phyloP scores from a whole-genome alignment of 768 basidiomycete species.

The Mycena rosella region DNA sequence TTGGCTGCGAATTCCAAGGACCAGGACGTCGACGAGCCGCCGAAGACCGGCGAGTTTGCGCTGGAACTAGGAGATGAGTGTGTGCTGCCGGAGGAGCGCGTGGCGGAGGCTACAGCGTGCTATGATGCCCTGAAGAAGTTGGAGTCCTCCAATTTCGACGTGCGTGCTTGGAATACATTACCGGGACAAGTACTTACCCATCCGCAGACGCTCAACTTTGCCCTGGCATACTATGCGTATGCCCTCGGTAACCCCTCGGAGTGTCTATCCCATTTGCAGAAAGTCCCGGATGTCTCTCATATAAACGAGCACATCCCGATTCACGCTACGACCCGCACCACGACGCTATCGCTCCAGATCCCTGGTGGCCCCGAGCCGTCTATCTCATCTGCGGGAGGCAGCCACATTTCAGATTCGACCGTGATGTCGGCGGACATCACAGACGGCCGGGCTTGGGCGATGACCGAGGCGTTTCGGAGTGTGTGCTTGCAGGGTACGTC shows the following conservation, averaged over 20 bases:
- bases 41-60: constrained; percentile 48
- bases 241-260: constrained; percentile 75
- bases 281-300: constrained; percentile 67
- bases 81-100: constrained; percentile 63
- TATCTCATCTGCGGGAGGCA: constrained; percentile 64
- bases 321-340: constrained; percentile 57
- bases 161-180: constrained; percentile 51
- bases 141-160: constrained; percentile 66
- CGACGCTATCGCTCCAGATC: constrained; percentile 51
- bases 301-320: constrained; percentile 66
- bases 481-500: constrained; percentile 81
- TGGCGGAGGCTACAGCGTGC: constrained; percentile 67
- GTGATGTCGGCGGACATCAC: constrained; percentile 65
- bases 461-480: constrained; percentile 80
- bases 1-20: constrained; percentile 61
- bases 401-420: constrained; percentile 58
- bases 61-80: constrained; percentile 70
- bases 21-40: constrained; percentile 67
- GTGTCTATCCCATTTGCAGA: constrained; percentile 70
- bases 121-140: constrained; percentile 68
- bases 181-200: constrained; percentile 24
- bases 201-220: constrained; percentile 72
- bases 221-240: constrained; percentile 85
- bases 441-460: constrained; percentile 80
- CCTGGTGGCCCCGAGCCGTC: constrained; percentile 53